phyloP scores from a whole-genome alignment of 2,329 filamentous ascomycete species.

The Amauroascus verrucosus region DNA sequence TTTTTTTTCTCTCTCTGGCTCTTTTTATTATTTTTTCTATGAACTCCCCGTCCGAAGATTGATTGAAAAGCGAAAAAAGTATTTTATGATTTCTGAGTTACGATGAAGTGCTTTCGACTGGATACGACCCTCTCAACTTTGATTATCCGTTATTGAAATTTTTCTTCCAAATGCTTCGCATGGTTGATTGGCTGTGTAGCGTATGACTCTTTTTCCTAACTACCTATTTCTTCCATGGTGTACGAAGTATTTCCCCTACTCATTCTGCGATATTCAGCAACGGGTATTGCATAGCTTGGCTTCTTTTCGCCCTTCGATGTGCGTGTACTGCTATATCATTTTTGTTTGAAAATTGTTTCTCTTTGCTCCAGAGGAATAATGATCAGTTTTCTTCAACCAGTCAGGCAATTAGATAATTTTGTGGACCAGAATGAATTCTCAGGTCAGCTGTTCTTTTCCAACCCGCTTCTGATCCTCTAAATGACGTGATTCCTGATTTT shows the following conservation, averaged over 20 bases:
- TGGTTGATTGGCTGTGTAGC: slow-evolving; percentile 7
- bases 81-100: slow-evolving; percentile 4
- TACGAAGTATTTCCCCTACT: not conserved
- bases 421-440: not conserved
- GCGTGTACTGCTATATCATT: not conserved
- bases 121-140: slow-evolving; percentile 2
- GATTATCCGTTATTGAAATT: not conserved
- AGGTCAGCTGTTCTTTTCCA: not conserved
- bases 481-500: too few species aligned
- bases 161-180: not conserved
- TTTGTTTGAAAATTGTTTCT: not conserved
- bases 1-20: slow-evolving; percentile 4
- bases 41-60: not conserved
- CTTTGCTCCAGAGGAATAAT: not conserved
- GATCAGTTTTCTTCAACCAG: not conserved
- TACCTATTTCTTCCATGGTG: not conserved
- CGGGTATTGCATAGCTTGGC: not conserved
- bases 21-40: not conserved
- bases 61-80: slow-evolving; percentile 9
- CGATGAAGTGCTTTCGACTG: slow-evolving; percentile 7
- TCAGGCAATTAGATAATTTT: not conserved
- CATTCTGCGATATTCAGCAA: not conserved
- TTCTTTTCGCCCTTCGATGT: not conserved
- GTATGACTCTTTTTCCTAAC: not conserved
- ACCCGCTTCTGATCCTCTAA: not conserved